phyloP scores from a whole-genome alignment of 2,329 filamentous ascomycete species.

The Colletotrichum musicola region DNA sequence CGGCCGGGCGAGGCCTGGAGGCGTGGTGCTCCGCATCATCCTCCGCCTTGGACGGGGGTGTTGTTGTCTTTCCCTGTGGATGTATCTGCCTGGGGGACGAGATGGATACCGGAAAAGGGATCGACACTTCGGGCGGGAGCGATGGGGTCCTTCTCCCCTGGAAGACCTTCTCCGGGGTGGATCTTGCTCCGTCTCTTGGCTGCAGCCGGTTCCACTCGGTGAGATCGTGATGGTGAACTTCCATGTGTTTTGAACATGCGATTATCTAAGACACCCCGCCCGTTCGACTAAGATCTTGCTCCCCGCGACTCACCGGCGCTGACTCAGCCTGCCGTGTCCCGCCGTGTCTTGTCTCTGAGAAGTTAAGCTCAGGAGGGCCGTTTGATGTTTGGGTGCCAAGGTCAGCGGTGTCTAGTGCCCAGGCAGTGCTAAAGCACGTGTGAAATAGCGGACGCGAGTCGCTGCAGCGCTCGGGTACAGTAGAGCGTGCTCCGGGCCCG shows the following conservation, averaged over 20 bases:
- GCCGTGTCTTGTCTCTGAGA: neutral
- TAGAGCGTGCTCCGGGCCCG: no score
- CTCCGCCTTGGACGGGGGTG: no score
- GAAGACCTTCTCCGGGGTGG: neutral
- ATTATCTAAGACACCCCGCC: neutral
- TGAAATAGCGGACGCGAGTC: no score
- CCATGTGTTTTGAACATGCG: neutral
- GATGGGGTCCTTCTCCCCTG: neutral
- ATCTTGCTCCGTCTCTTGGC: neutral
- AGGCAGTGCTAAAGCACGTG: no score
- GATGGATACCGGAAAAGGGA: neutral
- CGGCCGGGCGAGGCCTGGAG: no score
- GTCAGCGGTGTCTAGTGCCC: no score
- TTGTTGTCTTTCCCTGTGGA: neutral
- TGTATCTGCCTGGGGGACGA: no score
- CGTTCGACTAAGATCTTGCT: neutral
- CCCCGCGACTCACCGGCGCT: neutral
- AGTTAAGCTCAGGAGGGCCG: no score
- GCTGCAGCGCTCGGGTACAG: neutral
- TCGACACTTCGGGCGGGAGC: neutral
- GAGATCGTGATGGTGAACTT: no score
- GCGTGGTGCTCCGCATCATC: no score
- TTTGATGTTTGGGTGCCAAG: no score
- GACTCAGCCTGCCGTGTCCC: neutral
- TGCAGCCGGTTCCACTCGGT: neutral